Conservation (phyloP, 164 flowering plant species). For the Chloranthus sessilifolius region DNA sequence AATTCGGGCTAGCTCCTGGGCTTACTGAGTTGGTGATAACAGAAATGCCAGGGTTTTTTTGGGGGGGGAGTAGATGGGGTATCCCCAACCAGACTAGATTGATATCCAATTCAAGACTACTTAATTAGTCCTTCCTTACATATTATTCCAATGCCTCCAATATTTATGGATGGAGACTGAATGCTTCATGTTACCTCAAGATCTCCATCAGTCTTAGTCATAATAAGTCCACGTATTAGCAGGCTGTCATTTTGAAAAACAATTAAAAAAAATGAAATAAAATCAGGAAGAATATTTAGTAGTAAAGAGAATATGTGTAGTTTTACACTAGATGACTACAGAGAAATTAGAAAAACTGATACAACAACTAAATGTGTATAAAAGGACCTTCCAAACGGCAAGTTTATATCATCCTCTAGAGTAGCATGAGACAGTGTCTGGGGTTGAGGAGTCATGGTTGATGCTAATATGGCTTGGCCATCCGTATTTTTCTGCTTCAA, state of each 20-base stretch:
- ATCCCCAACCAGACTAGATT: too few species aligned
- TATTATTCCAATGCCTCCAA: too few species aligned
- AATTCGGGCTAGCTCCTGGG: too few species aligned
- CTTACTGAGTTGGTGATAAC: too few species aligned
- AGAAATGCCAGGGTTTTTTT: too few species aligned
- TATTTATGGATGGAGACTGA: too few species aligned
- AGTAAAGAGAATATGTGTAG: neutral
- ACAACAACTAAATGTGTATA: too few species aligned
- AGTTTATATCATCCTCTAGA: slow-evolving; percentile 62
- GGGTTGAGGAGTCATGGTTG: slow-evolving; percentile 73
- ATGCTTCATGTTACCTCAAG: slow-evolving; percentile 64
- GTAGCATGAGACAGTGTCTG: slow-evolving; percentile 38
- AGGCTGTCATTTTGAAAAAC: slow-evolving; percentile 48
- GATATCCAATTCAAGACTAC: too few species aligned
- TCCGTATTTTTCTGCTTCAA: slow-evolving; percentile 73
- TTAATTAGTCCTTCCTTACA: too few species aligned
- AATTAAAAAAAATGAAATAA: slow-evolving; percentile 3
- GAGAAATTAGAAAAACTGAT: too few species aligned
- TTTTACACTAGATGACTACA: too few species aligned
- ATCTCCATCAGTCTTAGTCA: slow-evolving; percentile 67
- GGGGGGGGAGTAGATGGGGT: too few species aligned
- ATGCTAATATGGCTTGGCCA: slow-evolving; percentile 76
- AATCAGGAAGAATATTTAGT: slow-evolving; percentile 2
- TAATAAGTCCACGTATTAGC: slow-evolving; percentile 75
- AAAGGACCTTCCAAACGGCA: slow-evolving; percentile 95